Evolutionary conservation across 75 land plant genomes (phyloP), one percentile per base, ranked within the genome.

Genomic region (Sequoia sempervirens): DNA sequence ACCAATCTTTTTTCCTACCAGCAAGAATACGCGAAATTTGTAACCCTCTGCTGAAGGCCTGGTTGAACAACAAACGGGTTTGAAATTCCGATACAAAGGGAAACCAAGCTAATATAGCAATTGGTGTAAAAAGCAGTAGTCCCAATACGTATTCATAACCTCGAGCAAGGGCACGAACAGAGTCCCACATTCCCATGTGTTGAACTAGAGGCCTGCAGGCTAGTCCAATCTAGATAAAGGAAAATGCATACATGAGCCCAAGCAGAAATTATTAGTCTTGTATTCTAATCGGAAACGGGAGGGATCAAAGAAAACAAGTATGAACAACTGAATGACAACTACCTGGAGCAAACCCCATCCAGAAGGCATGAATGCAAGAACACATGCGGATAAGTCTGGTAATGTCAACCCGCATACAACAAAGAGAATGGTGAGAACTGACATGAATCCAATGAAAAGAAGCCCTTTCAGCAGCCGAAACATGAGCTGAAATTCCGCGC

Each of bases 341-440:
- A 96, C 99, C 86, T 92, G 91, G 61, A 98, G 83, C 75, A 98
- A n/a, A 30, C 96, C 97, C 99, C 99, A 98, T n/a, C 99, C 99
- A 14, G 99, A 93, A 0, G 99, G 99, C 91, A 96, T 81, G 88
- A 96, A 98, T 64, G 93, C 99, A 53, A 98, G 86, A 7, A 93
- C 61, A 47, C 90, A 79, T 15, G 93, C 94, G 88, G 96, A 95
- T 30, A 98, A 41, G 85, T 98, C 99, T 41, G 88, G 83, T 28
- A 98, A 52, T 12, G 94, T 93, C 46, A 98, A 91, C 34, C 85
- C 85, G 47, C 86, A 87, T 28, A 96, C 90, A 12, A 91, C 91
- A 30, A 98, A 95, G 50, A 98, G 85, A 45, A 94, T 92, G 30
- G 93, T 84, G 86, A 95, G 88, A 72, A 93, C 93, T 23, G 96